These are phyloP conservation scores for Zymoseptoria ardabiliae DNA, from an alignment of 2,329 filamentous ascomycete species.

Conservation along the genomic window DNA sequence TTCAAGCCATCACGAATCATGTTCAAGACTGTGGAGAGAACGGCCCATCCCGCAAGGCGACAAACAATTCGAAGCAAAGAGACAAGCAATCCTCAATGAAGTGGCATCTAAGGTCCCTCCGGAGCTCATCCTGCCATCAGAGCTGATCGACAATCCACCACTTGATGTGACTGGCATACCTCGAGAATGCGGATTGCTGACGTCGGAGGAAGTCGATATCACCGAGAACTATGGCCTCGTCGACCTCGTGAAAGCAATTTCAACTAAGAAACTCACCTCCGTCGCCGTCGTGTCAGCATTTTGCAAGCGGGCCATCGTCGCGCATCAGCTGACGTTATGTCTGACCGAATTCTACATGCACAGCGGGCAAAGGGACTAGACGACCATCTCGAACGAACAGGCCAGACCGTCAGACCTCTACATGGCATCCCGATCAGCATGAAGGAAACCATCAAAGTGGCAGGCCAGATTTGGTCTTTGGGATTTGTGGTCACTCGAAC, in stretches of 20 bases:
- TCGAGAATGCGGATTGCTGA: constrained; percentile 9
- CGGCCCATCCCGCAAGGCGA: constrained; percentile 2
- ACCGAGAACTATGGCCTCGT: constrained; percentile 14
- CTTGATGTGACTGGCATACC: constrained; percentile 13
- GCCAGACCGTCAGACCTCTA: constrained; percentile 12
- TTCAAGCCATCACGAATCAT: neutral
- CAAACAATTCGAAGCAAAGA: constrained; percentile 4
- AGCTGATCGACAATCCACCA: constrained; percentile 2
- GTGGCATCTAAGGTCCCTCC: constrained; percentile 1
- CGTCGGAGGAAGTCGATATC: constrained; percentile 8
- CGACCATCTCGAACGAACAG: constrained; percentile 9
- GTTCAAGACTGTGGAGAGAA: constrained; percentile 1
- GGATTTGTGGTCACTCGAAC: neutral
- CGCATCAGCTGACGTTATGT: constrained; percentile 15
- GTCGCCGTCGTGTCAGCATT: constrained; percentile 15
- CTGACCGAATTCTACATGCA: constrained; percentile 15
- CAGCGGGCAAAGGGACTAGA: constrained; percentile 13
- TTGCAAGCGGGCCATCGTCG: constrained; percentile 14
- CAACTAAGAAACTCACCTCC: constrained; percentile 4
- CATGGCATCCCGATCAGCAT: constrained; percentile 16
- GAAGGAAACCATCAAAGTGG: constrained; percentile 14
- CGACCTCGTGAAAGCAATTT: constrained; percentile 8
- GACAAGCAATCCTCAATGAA: neutral
- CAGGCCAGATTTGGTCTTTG: constrained; percentile 5
- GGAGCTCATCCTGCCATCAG: neutral